These are phyloP conservation scores for Daedalea quercina DNA, from an alignment of 768 basidiomycete species.

Conservation along the genomic window DNA sequence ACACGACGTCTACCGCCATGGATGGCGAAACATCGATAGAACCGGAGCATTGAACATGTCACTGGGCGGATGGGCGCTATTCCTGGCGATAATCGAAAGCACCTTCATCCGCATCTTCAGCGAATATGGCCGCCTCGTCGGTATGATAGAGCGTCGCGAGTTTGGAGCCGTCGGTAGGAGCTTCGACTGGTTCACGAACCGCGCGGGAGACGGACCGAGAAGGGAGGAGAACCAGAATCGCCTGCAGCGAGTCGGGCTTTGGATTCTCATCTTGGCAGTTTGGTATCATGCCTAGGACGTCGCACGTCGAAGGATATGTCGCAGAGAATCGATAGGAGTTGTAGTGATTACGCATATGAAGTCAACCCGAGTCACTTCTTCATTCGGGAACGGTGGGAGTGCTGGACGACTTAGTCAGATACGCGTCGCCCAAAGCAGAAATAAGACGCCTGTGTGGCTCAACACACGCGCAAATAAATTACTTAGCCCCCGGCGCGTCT, in stretches of 20 bases:
- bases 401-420: background rate
- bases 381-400: background rate
- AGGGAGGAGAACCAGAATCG: constrained; percentile 39
- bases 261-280: constrained; percentile 1
- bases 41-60: constrained; percentile 27
- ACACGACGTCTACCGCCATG: constrained; percentile 45
- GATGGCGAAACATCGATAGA: constrained; percentile 34
- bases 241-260: constrained; percentile 23
- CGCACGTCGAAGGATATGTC: background rate
- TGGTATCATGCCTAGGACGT: background rate
- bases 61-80: constrained; percentile 30
- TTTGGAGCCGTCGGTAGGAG: constrained; percentile 28
- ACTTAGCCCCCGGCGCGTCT: too few species aligned
- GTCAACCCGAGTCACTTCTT: background rate
- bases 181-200: constrained; percentile 52
- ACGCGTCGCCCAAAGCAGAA: background rate
- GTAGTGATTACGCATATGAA: background rate
- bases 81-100: constrained; percentile 41
- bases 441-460: background rate
- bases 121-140: constrained; percentile 41
- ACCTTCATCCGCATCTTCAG: constrained; percentile 43
- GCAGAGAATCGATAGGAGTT: background rate
- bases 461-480: constrained; percentile 14
- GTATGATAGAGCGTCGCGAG: constrained; percentile 40
- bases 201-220: constrained; percentile 32